Conservation (phyloP, 2,329 filamentous ascomycete species). For the Phialophora chinensis region DNA sequence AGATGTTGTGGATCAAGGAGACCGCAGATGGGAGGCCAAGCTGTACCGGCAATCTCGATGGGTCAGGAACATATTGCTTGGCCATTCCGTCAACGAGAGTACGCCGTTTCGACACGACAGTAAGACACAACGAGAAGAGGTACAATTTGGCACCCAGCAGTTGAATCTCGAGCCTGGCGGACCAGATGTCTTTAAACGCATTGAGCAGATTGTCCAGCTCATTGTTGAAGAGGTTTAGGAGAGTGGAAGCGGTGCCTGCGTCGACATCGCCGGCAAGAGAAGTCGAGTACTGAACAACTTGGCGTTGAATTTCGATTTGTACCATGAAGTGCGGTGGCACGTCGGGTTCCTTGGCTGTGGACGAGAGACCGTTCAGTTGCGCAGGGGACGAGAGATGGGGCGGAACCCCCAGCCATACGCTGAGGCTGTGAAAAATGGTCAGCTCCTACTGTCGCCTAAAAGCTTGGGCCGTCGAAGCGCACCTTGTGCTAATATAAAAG, state of each 20-base stretch:
- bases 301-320: conserved; percentile 24
- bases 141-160: conserved; percentile 22
- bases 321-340: conserved; percentile 14
- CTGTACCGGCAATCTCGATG: conserved; percentile 5
- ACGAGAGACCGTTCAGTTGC: conserved; percentile 14
- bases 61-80: conserved; percentile 3
- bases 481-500: conserved; percentile 24
- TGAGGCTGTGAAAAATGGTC: conserved; percentile 11
- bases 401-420: conserved; percentile 16
- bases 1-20: conserved; percentile 21
- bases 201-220: conserved; percentile 18
- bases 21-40: conserved; percentile 17
- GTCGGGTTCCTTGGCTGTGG: conserved; percentile 16
- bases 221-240: conserved; percentile 22
- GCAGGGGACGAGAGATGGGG: conserved; percentile 21
- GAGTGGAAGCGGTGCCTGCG: conserved; percentile 9
- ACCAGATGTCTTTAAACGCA: conserved; percentile 7
- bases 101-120: background rate
- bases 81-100: background rate
- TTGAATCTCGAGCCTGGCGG: conserved; percentile 17
- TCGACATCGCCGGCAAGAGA: conserved; percentile 22
- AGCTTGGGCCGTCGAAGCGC: background rate
- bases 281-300: conserved; percentile 20
- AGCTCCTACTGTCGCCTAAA: background rate
- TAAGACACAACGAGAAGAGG: conserved; percentile 19